phyloP scores from a whole-genome alignment of 371 early-diverging fungal genomes.

The Rhizopus sp. region DNA sequence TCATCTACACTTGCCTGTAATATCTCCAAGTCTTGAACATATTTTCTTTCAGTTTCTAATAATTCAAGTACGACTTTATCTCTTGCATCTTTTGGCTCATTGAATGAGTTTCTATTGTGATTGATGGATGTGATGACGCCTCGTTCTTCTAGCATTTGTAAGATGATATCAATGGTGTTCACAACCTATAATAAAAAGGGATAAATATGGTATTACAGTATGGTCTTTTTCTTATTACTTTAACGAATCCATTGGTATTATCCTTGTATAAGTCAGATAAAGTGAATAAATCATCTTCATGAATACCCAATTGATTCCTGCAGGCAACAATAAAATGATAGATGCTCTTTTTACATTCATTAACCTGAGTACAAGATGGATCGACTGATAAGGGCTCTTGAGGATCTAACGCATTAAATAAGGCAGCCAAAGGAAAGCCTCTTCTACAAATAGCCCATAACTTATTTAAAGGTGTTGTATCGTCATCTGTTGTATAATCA shows the following conservation, averaged over 20 bases:
- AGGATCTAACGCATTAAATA: conserved; percentile 78
- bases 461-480: conserved; percentile 77
- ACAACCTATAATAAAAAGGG: conserved; percentile 43
- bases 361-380: conserved; percentile 38
- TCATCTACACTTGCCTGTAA: conserved; percentile 57
- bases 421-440: conserved; percentile 80
- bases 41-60: conserved; percentile 91
- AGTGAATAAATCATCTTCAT: conserved; percentile 81
- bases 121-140: conserved; percentile 59
- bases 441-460: conserved; percentile 88
- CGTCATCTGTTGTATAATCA: conserved; percentile 21
- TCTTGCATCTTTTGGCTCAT: conserved; percentile 77
- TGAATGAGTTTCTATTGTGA: conserved; percentile 49
- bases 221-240: conserved; percentile 57
- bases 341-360: conserved; percentile 82
- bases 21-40: conserved; percentile 87
- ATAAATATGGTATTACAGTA: neutral
- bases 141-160: conserved; percentile 66
- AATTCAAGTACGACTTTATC: conserved; percentile 88
- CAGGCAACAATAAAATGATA: conserved; percentile 80
- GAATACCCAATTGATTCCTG: conserved; percentile 64
- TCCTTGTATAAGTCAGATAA: conserved; percentile 89
- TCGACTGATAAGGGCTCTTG: conserved; percentile 55
- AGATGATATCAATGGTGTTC: conserved; percentile 68
- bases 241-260: conserved; percentile 94